Percentiles rank a stretch among this genome's conserved stretches.
Conservation (phyloP, 2,329 filamentous ascomycete species). For the Biscogniauxia marginata region DNA sequence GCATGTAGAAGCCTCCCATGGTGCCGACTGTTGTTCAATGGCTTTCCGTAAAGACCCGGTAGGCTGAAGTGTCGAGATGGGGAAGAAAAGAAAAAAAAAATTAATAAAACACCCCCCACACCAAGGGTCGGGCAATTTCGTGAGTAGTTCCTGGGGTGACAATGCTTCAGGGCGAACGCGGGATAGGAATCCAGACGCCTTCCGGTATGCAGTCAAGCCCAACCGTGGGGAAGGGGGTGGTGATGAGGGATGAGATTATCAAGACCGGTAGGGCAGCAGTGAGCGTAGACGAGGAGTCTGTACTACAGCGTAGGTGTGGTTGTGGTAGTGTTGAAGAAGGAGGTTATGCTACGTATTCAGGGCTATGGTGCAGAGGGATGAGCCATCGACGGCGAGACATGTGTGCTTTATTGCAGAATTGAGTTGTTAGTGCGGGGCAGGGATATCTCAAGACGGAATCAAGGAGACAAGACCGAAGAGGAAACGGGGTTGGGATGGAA, state of each 20-base stretch:
- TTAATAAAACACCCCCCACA: constrained; percentile 26
- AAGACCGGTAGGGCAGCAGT: constrained; percentile 36
- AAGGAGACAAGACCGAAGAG: constrained; percentile 36
- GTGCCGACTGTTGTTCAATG: constrained; percentile 25
- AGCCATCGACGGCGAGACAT: constrained; percentile 59
- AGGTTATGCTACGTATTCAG: constrained; percentile 49
- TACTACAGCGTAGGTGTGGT: constrained; percentile 38
- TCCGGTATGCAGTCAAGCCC: constrained; percentile 55
- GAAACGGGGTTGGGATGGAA: constrained; percentile 30
- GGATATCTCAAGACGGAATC: constrained; percentile 43
- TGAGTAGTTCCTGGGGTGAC: constrained; percentile 27
- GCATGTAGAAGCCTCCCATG: constrained; percentile 69
- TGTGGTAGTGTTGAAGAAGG: constrained; percentile 41
- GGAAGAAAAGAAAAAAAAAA: constrained; percentile 1
- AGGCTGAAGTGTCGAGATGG: constrained; percentile 26
- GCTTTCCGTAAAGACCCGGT: constrained; percentile 24
- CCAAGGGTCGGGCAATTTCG: constrained; percentile 24
- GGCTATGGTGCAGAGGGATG: constrained; percentile 48
- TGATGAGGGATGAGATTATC: constrained; percentile 32
- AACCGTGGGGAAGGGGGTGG: constrained; percentile 43
- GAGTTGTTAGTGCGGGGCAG: constrained; percentile 50
- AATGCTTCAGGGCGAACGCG: constrained; percentile 31
- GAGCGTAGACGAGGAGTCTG: constrained; percentile 35
- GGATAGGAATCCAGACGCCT: constrained; percentile 33
- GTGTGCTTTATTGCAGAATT: constrained; percentile 64